Evolutionary conservation across 2,329 filamentous ascomycete genomes (phyloP).

Genomic region (Fusarium chlamydosporum): DNA sequence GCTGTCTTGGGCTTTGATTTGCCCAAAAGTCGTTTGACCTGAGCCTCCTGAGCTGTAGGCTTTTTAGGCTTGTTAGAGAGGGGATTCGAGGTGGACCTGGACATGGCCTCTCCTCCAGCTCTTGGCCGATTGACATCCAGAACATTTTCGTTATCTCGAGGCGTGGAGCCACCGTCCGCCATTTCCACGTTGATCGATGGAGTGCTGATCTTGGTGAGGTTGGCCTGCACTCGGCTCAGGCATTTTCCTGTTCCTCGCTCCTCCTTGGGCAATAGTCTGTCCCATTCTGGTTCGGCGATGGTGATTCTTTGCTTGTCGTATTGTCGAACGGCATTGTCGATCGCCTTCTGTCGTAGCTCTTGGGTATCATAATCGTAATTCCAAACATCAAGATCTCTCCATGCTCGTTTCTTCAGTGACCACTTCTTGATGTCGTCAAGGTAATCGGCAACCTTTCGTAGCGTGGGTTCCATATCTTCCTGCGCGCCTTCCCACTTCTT

Average conservation of each 20-base stretch:
- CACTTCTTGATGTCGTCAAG: conserved; percentile 65
- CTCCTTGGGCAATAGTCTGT: conserved; percentile 69
- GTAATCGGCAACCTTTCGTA: conserved; percentile 72
- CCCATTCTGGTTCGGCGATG: conserved; percentile 71
- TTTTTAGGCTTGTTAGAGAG: conserved; percentile 70
- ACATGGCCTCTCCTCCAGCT: conserved; percentile 60
- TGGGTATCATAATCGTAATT: conserved; percentile 69
- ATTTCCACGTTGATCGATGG: conserved; percentile 67
- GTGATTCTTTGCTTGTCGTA: conserved; percentile 72
- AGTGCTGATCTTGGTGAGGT: conserved; percentile 66
- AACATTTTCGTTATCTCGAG: conserved; percentile 57
- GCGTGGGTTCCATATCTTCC: conserved; percentile 66
- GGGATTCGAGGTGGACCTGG: conserved; percentile 67
- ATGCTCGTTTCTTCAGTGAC: conserved; percentile 69
- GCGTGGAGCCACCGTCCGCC: conserved; percentile 62
- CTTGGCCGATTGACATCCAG: conserved; percentile 52
- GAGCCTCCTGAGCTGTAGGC: conserved; percentile 65
- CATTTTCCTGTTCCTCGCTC: conserved; percentile 72
- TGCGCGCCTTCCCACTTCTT: conserved; percentile 66
- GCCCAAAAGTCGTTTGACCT: conserved; percentile 68
- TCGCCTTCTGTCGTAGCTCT: conserved; percentile 70
- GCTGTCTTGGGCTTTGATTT: conserved; percentile 56
- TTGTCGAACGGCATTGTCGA: conserved; percentile 71
- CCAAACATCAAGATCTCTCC: conserved; percentile 76
- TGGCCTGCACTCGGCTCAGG: conserved; percentile 72